Evolutionary conservation across 192 early-diverging fungal species (phyloP).

Genomic region (Linnemannia zychae): DNA sequence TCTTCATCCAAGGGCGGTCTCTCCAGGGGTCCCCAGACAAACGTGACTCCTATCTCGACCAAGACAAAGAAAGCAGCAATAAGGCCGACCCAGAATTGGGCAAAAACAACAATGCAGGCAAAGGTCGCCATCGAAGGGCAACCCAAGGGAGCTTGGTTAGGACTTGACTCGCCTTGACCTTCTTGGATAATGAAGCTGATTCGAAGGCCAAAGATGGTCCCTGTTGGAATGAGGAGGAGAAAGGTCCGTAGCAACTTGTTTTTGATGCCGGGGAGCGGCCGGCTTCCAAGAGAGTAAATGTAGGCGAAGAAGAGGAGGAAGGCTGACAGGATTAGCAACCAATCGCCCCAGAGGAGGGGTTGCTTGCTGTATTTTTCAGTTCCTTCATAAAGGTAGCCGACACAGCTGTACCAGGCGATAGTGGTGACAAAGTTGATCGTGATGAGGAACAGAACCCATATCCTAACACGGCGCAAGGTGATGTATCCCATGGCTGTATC

Average conservation of each 20-base stretch:
- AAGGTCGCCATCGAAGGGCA: too few species aligned
- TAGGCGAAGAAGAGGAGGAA: background rate
- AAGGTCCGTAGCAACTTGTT: background rate
- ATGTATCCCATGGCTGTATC: background rate
- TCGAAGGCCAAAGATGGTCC: background rate
- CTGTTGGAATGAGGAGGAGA: background rate
- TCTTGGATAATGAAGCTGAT: too few species aligned
- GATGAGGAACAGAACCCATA: constrained; percentile 11
- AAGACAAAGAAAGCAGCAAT: background rate
- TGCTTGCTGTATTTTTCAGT: too few species aligned
- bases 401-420: background rate
- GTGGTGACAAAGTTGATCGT: background rate
- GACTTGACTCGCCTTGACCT: too few species aligned
- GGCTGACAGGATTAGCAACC: background rate
- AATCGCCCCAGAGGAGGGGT: background rate
- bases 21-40: background rate
- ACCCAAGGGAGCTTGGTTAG: too few species aligned
- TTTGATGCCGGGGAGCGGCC: background rate
- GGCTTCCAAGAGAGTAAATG: background rate
- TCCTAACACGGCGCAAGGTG: background rate
- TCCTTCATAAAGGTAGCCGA: background rate
- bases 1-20: too few species aligned
- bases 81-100: background rate
- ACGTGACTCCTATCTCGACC: background rate
- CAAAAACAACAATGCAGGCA: too few species aligned